A percentile compares a stretch with the other conserved stretches of the same genome.
These are phyloP conservation scores for Casuarina equisetifolia DNA, from an alignment of 306 rosid species.

Conservation along the genomic window DNA sequence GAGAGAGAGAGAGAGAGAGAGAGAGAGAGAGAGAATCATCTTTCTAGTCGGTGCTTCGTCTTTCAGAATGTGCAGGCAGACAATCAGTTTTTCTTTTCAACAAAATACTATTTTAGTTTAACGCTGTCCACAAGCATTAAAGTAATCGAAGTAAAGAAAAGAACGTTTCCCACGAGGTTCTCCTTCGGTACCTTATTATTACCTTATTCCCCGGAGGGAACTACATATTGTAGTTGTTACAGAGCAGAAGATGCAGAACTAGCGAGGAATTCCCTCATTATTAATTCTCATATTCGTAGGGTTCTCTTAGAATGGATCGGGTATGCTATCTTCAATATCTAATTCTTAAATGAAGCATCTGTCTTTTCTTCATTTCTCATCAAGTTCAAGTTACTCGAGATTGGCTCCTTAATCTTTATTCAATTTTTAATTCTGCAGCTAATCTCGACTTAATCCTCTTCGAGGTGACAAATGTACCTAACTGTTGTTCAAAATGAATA, in stretches of 20 bases:
- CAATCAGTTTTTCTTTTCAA: too few relatives aligned
- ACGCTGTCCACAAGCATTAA: conserved; percentile 30
- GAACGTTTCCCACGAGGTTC: background rate
- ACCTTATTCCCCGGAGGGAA: conserved; percentile 17
- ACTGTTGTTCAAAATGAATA: too few relatives aligned
- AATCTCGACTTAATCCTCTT: too few relatives aligned
- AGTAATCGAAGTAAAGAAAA: background rate
- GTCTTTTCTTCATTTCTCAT: background rate
- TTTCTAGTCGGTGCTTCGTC: too few relatives aligned
- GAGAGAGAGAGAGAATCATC: too few relatives aligned
- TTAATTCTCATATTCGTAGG: background rate
- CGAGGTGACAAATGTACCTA: too few relatives aligned
- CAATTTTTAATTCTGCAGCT: too few relatives aligned
- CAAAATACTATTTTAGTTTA: conserved; percentile 9
- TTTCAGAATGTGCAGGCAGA: too few relatives aligned
- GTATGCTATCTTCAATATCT: background rate
- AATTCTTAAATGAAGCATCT: background rate
- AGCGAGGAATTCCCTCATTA: background rate
- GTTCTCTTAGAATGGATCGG: too few relatives aligned
- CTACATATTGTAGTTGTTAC: background rate
- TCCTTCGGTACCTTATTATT: background rate
- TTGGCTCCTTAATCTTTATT: too few relatives aligned
- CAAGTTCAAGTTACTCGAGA: background rate
- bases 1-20: too few relatives aligned
- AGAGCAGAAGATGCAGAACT: background rate